Evolutionary conservation across 2,329 filamentous ascomycete species (phyloP).

Genomic region (Fusarium chuoi): DNA sequence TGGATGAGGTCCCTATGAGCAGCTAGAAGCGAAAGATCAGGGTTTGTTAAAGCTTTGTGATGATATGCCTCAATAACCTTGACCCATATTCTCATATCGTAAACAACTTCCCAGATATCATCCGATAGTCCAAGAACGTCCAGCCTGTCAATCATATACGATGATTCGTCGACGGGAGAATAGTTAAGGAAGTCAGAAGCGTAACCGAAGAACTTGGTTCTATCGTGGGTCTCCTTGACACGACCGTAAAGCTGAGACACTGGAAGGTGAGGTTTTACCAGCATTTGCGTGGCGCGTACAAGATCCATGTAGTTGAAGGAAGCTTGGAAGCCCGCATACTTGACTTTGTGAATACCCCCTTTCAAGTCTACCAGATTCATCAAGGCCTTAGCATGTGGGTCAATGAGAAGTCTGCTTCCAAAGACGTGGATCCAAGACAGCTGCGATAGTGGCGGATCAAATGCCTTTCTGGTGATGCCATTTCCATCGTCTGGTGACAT

Average conservation of each 20-base stretch:
- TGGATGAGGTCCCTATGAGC: conserved; percentile 13
- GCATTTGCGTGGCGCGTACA: neutral
- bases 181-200: neutral
- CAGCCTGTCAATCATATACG: neutral
- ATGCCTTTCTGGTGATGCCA: neutral
- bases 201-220: neutral
- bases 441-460: neutral
- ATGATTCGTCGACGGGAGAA: accelerated
- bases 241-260: neutral
- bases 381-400: neutral
- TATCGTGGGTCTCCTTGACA: neutral
- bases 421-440: conserved; percentile 13
- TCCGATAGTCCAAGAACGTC: neutral
- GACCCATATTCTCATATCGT: neutral
- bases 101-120: neutral
- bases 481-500: neutral
- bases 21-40: neutral
- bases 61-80: neutral
- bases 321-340: neutral
- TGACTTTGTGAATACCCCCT: neutral
- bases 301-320: conserved; percentile 20
- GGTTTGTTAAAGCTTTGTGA: neutral
- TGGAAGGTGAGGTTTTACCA: neutral
- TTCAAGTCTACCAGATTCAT: conserved; percentile 2
- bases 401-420: neutral